phyloP scores from a whole-genome alignment of 202 grass and related monocot genomes.

The Carex sylvatica region DNA sequence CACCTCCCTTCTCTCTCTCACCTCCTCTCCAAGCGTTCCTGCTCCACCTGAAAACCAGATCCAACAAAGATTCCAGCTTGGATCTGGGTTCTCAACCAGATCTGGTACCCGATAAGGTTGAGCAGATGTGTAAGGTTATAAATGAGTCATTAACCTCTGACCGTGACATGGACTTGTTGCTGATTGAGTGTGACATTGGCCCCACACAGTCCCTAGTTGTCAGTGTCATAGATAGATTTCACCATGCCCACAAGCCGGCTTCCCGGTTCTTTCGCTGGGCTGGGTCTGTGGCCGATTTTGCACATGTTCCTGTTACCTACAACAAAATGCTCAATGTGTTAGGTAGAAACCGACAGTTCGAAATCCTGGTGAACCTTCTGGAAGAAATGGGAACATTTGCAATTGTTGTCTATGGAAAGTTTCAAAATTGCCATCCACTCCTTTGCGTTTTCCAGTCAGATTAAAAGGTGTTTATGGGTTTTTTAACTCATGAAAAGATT shows the following conservation, averaged over 20 bases:
- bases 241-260: slow-evolving; percentile 53
- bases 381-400: slow-evolving; percentile 68
- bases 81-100: neutral
- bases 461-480: slow-evolving; percentile 71
- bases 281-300: slow-evolving; percentile 23
- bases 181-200: slow-evolving; percentile 37
- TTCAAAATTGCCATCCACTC: slow-evolving; percentile 71
- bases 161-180: slow-evolving; percentile 49
- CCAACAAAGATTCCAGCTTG: neutral
- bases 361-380: slow-evolving; percentile 53
- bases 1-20: slow-evolving; percentile 35
- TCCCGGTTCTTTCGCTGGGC: slow-evolving; percentile 83
- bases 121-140: slow-evolving; percentile 55
- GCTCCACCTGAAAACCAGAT: slow-evolving; percentile 22
- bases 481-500: slow-evolving; percentile 70
- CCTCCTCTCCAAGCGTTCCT: slow-evolving; percentile 17
- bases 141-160: slow-evolving; percentile 42
- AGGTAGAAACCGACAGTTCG: slow-evolving; percentile 67
- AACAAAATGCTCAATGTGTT: slow-evolving; percentile 70
- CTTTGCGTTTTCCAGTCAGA: slow-evolving; percentile 42
- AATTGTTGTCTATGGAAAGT: slow-evolving; percentile 57
- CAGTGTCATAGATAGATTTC: slow-evolving; percentile 61
- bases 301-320: slow-evolving; percentile 53
- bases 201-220: slow-evolving; percentile 53
- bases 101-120: slow-evolving; percentile 1